phyloP scores from a whole-genome alignment of 2,329 filamentous ascomycete genomes.

The Aspergillus sp. region DNA sequence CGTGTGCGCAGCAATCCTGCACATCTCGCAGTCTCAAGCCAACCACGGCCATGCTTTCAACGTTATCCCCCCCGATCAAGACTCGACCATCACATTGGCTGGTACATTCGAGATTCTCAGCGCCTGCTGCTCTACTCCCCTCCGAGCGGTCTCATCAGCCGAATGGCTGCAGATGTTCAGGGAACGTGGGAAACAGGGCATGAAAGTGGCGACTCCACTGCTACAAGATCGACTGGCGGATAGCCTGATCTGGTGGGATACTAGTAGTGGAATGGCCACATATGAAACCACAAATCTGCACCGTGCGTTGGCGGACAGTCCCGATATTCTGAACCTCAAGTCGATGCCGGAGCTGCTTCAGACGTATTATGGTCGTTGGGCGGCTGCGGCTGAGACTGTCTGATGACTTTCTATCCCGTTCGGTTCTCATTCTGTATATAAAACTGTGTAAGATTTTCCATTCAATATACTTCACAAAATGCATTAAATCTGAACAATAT shows the following conservation, averaged over 20 bases:
- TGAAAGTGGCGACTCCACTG: background rate
- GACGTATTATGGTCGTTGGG: slow-evolving; percentile 4
- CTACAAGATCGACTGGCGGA: background rate
- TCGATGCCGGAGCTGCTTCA: slow-evolving; percentile 3
- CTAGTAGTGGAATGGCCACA: slow-evolving; percentile 1
- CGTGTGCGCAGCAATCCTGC: slow-evolving; percentile 8
- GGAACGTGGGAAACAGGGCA: background rate
- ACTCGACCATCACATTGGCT: background rate
- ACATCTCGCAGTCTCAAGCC: slow-evolving; percentile 3
- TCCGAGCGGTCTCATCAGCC: background rate
- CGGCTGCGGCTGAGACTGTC: background rate
- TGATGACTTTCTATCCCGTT: too few relatives aligned
- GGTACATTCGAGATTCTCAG: background rate
- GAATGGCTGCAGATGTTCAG: slow-evolving; percentile 1
- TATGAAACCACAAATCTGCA: slow-evolving; percentile 4
- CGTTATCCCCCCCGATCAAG: slow-evolving; percentile 1
- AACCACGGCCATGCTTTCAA: slow-evolving; percentile 15
- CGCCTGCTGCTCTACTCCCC: background rate
- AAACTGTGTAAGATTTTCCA: too few relatives aligned
- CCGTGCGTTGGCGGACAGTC: slow-evolving; percentile 2
- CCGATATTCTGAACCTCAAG: slow-evolving; percentile 1
- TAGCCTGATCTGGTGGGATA: slow-evolving; percentile 2
- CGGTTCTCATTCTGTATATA: too few relatives aligned
- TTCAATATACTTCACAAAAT: too few relatives aligned
- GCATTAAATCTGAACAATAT: too few relatives aligned